Conservation (phyloP, 1,284 basidiomycete species). For the Apiotrichum laibachii region DNA sequence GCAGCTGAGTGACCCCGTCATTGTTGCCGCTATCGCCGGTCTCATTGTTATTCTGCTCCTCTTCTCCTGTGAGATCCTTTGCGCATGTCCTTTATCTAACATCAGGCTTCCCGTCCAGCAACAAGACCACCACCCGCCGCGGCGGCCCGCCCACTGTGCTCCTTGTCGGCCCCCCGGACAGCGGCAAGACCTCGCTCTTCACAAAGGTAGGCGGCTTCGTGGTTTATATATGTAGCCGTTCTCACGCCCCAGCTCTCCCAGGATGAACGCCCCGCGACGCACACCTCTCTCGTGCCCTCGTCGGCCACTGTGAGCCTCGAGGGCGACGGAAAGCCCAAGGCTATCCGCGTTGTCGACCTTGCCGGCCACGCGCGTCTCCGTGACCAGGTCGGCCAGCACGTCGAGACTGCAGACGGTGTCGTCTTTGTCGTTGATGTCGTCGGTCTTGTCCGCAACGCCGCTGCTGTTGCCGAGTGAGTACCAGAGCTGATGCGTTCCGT, state of each 20-base stretch:
- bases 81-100: not conserved
- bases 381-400: constrained; percentile 38
- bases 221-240: not conserved
- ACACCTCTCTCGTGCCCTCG: constrained; percentile 41
- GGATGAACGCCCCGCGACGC: constrained; percentile 36
- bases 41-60: constrained; percentile 29
- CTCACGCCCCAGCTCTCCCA: constrained; percentile 34
- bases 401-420: constrained; percentile 33
- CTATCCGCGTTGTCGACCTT: constrained; percentile 41
- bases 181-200: constrained; percentile 48
- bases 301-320: constrained; percentile 31
- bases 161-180: constrained; percentile 43
- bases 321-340: constrained; percentile 20
- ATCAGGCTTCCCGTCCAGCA: constrained; percentile 5
- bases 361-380: constrained; percentile 50
- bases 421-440: constrained; percentile 50
- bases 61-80: constrained; percentile 25
- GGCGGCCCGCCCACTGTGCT: constrained; percentile 36
- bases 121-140: constrained; percentile 12
- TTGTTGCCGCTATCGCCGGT: constrained; percentile 35
- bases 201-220: constrained; percentile 32
- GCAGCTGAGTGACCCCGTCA: constrained; percentile 35
- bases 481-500: not conserved
- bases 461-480: constrained; percentile 47
- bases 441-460: constrained; percentile 39